These are phyloP conservation scores for Xylaria scruposa DNA, from an alignment of 495 filamentous ascomycete species.

Conservation along the genomic window DNA sequence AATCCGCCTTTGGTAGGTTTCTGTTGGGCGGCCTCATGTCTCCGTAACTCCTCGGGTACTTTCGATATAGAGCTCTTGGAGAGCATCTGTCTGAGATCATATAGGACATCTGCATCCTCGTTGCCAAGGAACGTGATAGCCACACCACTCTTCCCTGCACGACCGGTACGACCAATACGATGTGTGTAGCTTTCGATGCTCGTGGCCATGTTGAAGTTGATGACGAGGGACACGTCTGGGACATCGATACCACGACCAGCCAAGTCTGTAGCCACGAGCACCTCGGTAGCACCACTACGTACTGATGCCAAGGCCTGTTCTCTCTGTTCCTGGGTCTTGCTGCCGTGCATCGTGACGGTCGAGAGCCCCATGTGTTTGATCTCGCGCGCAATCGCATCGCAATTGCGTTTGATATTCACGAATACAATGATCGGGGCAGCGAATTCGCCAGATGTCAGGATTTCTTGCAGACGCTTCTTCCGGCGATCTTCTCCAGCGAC, in stretches of 20 bases:
- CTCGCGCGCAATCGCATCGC: conserved; percentile 92
- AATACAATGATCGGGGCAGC: conserved; percentile 96
- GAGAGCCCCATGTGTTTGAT: conserved; percentile 95
- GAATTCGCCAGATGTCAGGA: conserved; percentile 86
- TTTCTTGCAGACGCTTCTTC: conserved; percentile 94
- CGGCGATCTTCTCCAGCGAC: conserved; percentile 92
- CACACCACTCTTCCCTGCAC: conserved; percentile 97
- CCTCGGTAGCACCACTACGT: conserved; percentile 77
- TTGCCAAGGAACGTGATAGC: conserved; percentile 95
- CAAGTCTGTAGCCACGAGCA: conserved; percentile 97
- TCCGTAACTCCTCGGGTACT: conserved; percentile 90
- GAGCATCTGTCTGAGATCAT: conserved; percentile 96
- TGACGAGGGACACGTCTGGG: conserved; percentile 87
- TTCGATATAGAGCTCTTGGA: conserved; percentile 88
- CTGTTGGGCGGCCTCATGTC: conserved; percentile 94
- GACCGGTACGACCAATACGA: conserved; percentile 95
- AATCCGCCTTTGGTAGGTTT: conserved; percentile 55
- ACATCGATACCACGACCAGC: conserved; percentile 99
- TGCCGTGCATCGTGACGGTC: conserved; percentile 89
- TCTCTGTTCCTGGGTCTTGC: conserved; percentile 97
- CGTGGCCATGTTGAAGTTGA: conserved; percentile 99
- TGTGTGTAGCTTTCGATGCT: conserved; percentile 97
- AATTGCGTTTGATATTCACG: conserved; percentile 99
- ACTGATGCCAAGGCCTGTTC: conserved; percentile 91
- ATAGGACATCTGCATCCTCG: conserved; percentile 93